Evolutionary conservation across 257 asterid genomes (phyloP).

Genomic region (Orobanche coerulescens): DNA sequence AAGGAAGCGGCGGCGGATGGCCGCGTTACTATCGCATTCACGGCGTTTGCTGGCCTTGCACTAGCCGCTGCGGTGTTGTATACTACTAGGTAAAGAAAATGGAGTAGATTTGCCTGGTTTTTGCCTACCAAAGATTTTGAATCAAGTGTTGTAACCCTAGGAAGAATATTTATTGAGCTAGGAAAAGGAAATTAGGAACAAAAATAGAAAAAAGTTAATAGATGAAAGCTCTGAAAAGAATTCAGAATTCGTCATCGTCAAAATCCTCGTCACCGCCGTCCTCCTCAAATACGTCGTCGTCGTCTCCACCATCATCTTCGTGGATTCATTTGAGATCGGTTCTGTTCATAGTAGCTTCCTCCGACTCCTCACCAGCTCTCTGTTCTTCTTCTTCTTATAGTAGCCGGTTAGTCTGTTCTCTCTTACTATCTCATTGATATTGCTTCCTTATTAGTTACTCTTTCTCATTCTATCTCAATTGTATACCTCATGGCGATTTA

Average conservation of each 20-base stretch:
- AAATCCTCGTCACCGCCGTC: constrained; percentile 74
- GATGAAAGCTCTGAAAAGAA: constrained; percentile 91
- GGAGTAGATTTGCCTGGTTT: not conserved
- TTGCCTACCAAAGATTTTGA: constrained; percentile 11
- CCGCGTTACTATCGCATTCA: constrained; percentile 52
- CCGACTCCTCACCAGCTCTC: constrained; percentile 66
- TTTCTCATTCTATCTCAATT: constrained; percentile 1
- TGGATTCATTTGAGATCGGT: constrained; percentile 97
- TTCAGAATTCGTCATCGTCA: constrained; percentile 77
- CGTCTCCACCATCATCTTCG: constrained; percentile 61
- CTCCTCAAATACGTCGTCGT: constrained; percentile 34
- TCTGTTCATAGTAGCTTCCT: constrained; percentile 69
- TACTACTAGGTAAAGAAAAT: constrained; percentile 43
- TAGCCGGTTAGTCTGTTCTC: constrained; percentile 63
- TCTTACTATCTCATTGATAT: constrained; percentile 22
- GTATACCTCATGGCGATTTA: constrained; percentile 6
- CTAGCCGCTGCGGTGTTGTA: constrained; percentile 67
- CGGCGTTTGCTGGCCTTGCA: constrained; percentile 74
- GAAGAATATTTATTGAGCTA: constrained; percentile 28
- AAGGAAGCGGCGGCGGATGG: constrained; percentile 39
- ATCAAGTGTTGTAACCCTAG: constrained; percentile 47
- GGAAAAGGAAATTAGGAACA: not conserved
- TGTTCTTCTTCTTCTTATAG: constrained; percentile 58
- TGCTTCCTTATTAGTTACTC: constrained; percentile 16
- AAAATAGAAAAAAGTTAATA: constrained; percentile 25